These are phyloP conservation scores for Mycena venus DNA, from an alignment of 768 basidiomycete genomes.

Conservation along the genomic window DNA sequence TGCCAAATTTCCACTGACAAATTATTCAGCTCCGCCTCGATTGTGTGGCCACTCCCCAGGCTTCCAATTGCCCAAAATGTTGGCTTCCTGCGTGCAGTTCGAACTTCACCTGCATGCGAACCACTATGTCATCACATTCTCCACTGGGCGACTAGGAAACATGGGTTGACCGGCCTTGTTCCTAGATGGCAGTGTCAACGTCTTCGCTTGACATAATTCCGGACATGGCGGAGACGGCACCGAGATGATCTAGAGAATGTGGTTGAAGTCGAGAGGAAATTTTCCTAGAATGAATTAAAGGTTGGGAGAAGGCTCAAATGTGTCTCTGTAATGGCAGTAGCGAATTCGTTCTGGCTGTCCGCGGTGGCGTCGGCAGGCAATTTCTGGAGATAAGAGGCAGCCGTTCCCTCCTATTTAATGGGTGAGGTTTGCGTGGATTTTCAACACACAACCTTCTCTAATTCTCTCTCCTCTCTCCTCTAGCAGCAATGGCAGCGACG, in stretches of 20 bases:
- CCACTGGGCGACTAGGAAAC: background rate
- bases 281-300: background rate
- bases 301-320: no score
- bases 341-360: background rate
- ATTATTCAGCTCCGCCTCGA: no score
- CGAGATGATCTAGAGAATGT: background rate
- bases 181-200: background rate
- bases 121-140: background rate
- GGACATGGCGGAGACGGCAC: background rate
- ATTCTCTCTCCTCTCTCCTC: background rate
- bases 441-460: background rate
- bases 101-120: no score
- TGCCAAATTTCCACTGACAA: no score
- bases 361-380: background rate
- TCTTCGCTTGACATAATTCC: background rate
- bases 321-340: no score
- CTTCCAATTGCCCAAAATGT: no score
- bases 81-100: background rate
- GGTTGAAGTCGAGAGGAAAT: background rate
- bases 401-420: background rate
- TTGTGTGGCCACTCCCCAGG: no score
- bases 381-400: background rate
- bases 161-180: background rate
- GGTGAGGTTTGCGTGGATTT: no score
- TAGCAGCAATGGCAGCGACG: background rate